Evolutionary conservation across 768 basidiomycete genomes (phyloP).

Genomic region (Lanmaoa rubissima): DNA sequence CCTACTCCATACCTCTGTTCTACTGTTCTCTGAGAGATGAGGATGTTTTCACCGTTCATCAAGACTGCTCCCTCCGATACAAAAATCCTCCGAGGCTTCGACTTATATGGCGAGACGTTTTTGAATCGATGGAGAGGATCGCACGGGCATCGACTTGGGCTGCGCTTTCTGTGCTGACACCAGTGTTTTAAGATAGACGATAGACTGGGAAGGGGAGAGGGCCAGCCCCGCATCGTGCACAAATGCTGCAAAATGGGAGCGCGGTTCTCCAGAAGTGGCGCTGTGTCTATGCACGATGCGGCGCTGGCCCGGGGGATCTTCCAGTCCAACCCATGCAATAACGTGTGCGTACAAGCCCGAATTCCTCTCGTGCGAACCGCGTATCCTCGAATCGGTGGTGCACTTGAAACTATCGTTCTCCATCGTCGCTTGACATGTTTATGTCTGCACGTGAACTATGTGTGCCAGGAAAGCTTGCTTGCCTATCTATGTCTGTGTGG

Average conservation of each 20-base stretch:
- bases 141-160: not conserved
- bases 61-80: no score
- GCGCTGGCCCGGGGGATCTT: no score
- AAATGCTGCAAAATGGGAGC: constrained; percentile 15
- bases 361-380: not conserved
- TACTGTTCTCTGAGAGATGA: not conserved
- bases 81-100: no score
- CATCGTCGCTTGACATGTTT: not conserved
- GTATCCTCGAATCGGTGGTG: not conserved
- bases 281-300: not conserved
- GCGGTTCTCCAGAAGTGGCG: constrained; percentile 15
- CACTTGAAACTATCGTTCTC: not conserved
- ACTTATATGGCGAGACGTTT: not conserved
- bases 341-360: not conserved
- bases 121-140: not conserved
- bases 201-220: no score
- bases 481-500: no score
- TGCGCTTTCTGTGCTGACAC: not conserved
- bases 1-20: no score
- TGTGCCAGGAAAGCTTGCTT: not conserved
- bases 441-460: not conserved
- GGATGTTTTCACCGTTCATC: not conserved
- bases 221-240: not conserved
- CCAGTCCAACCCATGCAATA: no score
- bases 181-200: not conserved